Evolutionary conservation across 805 yeast genomes (phyloP).

Genomic region (Barnettozyma botsteinii): DNA sequence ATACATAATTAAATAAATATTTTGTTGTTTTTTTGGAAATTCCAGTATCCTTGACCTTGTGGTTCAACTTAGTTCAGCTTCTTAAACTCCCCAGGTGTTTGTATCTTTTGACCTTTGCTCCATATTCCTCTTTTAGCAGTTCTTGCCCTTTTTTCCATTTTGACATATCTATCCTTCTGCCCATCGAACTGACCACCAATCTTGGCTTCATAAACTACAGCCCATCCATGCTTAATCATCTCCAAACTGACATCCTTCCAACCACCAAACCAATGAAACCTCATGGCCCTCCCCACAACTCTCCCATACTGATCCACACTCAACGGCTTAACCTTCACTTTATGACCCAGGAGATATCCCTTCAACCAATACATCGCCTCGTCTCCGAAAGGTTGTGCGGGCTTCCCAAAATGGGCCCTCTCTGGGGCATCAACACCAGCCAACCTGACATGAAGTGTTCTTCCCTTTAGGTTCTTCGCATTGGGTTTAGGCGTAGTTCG

Average conservation of each 20-base stretch:
- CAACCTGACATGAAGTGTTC: slow-evolving; percentile 75
- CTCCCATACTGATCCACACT: slow-evolving; percentile 85
- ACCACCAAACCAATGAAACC: slow-evolving; percentile 52
- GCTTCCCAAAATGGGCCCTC: slow-evolving; percentile 87
- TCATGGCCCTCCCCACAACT: slow-evolving; percentile 65
- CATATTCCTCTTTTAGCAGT: slow-evolving; percentile 60
- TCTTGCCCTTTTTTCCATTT: slow-evolving; percentile 58
- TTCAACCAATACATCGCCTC: slow-evolving; percentile 82
- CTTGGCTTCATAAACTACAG: slow-evolving; percentile 82
- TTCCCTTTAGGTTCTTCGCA: slow-evolving; percentile 38
- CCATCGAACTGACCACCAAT: slow-evolving; percentile 83
- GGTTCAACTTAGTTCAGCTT: slow-evolving; percentile 33
- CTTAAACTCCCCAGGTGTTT: slow-evolving; percentile 80
- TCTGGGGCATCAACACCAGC: slow-evolving; percentile 98
- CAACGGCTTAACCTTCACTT: slow-evolving; percentile 71
- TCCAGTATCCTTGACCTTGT: no score
- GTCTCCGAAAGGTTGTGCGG: slow-evolving; percentile 81
- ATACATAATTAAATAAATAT: no score
- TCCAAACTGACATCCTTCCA: slow-evolving; percentile 78
- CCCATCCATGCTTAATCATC: slow-evolving; percentile 80
- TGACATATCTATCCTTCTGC: slow-evolving; percentile 51
- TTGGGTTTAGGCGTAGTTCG: slow-evolving; percentile 56
- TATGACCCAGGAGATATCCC: slow-evolving; percentile 54
- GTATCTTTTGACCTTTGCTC: slow-evolving; percentile 45
- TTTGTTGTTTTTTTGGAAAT: no score